These are phyloP conservation scores for Fusarium gaditjirri DNA, from an alignment of 2,329 filamentous ascomycete species.

Conservation along the genomic window DNA sequence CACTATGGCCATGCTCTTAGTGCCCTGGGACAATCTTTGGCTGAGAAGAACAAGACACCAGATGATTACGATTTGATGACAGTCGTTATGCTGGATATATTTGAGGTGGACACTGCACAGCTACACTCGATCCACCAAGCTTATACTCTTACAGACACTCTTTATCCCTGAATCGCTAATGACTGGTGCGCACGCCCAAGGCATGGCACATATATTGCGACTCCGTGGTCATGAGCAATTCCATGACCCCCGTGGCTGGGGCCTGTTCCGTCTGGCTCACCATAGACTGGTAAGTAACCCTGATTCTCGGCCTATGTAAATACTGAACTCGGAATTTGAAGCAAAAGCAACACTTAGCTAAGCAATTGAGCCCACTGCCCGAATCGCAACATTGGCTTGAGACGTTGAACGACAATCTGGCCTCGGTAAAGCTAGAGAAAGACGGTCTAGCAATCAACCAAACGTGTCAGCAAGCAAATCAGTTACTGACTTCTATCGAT, in stretches of 20 bases:
- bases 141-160: slow-evolving; percentile 42
- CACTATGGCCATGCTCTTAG: slow-evolving; percentile 51
- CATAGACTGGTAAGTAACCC: slow-evolving; percentile 46
- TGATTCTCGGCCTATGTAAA: accelerated
- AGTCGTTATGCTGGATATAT: slow-evolving; percentile 53
- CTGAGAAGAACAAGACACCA: slow-evolving; percentile 46
- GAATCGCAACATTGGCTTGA: slow-evolving; percentile 48
- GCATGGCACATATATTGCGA: slow-evolving; percentile 54
- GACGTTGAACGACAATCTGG: slow-evolving; percentile 43
- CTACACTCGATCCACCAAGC: not conserved
- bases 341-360: slow-evolving; percentile 53
- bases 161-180: slow-evolving; percentile 44
- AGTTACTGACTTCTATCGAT: slow-evolving; percentile 36
- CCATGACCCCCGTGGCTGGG: slow-evolving; percentile 52
- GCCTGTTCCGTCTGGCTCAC: slow-evolving; percentile 53
- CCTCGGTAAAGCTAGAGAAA: slow-evolving; percentile 34
- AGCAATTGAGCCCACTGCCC: slow-evolving; percentile 41
- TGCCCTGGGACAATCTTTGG: slow-evolving; percentile 48
- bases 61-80: slow-evolving; percentile 56
- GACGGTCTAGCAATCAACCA: slow-evolving; percentile 21
- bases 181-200: slow-evolving; percentile 50
- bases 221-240: slow-evolving; percentile 50
- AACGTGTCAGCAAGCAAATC: slow-evolving; percentile 47
- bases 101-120: slow-evolving; percentile 45
- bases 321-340: not conserved